These are phyloP conservation scores for Pseudozyma hubeiensis DNA, from an alignment of 1,284 basidiomycete genomes.

Conservation along the genomic window DNA sequence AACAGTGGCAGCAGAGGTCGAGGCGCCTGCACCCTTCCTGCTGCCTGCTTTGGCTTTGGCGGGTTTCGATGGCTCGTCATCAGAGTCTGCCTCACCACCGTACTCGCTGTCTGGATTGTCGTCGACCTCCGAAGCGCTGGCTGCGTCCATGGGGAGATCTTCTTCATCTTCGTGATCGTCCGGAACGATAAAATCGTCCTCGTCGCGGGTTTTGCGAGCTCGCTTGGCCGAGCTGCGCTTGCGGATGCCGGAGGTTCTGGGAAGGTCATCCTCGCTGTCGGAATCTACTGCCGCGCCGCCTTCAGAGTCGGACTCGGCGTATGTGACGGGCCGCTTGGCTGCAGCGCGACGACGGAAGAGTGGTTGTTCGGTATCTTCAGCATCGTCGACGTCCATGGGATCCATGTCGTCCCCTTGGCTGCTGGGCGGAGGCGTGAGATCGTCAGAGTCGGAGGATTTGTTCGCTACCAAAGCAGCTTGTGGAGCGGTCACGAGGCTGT, in stretches of 20 bases:
- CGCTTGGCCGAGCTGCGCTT: slow-evolving; percentile 29
- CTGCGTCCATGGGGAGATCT: slow-evolving; percentile 34
- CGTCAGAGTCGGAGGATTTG: slow-evolving; percentile 28
- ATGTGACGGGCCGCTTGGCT: slow-evolving; percentile 48
- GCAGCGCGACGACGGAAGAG: slow-evolving; percentile 47
- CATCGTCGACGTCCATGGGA: slow-evolving; percentile 41
- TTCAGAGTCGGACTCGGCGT: slow-evolving; percentile 58
- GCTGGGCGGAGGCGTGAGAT: slow-evolving; percentile 47
- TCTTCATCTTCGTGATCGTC: slow-evolving; percentile 50
- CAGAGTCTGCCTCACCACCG: slow-evolving; percentile 28
- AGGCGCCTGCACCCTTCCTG: slow-evolving; percentile 1
- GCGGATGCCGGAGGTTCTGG: slow-evolving; percentile 15
- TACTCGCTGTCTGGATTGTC: slow-evolving; percentile 16
- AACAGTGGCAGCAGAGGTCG: slow-evolving; percentile 7
- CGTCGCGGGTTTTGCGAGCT: slow-evolving; percentile 37
- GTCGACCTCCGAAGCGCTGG: slow-evolving; percentile 24
- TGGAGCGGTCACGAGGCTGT: slow-evolving; percentile 19
- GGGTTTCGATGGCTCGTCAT: slow-evolving; percentile 19
- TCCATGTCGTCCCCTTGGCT: slow-evolving; percentile 34
- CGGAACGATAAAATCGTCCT: slow-evolving; percentile 59
- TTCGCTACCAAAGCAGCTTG: slow-evolving; percentile 1
- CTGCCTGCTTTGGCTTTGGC: slow-evolving; percentile 7
- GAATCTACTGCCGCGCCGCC: slow-evolving; percentile 26
- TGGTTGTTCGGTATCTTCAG: slow-evolving; percentile 39
- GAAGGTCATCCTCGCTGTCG: slow-evolving; percentile 41